phyloP scores from a whole-genome alignment of 176 grass and related monocot genomes.

The Saccharum spontaneum region DNA sequence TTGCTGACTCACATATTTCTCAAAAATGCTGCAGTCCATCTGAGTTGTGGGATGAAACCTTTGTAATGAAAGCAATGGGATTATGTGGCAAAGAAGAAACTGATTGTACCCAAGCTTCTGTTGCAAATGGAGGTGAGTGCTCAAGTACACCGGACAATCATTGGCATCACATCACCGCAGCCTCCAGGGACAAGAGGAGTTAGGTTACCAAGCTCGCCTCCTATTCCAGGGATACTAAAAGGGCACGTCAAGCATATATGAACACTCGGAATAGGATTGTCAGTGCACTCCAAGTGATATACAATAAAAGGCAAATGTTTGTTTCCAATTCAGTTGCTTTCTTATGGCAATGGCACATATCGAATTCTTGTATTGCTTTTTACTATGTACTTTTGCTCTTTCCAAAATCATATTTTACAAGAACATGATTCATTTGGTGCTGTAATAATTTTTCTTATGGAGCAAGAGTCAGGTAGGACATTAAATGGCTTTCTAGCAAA shows the following conservation, averaged over 20 bases:
- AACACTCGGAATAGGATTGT: conserved; percentile 33
- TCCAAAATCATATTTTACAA: background rate
- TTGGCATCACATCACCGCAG: conserved; percentile 45
- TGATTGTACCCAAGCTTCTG: conserved; percentile 21
- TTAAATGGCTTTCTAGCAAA: background rate
- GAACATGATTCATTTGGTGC: background rate
- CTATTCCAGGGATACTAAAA: conserved; percentile 93
- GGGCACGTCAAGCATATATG: conserved; percentile 64
- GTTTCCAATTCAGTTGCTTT: background rate
- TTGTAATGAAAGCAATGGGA: conserved; percentile 88
- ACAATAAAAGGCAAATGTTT: no score
- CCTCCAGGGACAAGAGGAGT: conserved; percentile 33
- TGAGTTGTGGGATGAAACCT: conserved; percentile 83
- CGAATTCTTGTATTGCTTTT: background rate
- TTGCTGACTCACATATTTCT: conserved; percentile 23
- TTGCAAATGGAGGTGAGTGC: conserved; percentile 57
- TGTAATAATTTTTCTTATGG: background rate
- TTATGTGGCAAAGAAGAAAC: conserved; percentile 60
- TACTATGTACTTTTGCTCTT: background rate
- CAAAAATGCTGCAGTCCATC: conserved; percentile 74
- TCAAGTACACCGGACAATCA: conserved; percentile 41
- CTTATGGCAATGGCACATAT: background rate
- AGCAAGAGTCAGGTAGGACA: background rate
- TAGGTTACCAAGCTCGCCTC: conserved; percentile 34
- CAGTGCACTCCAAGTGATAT: no score